phyloP scores from a whole-genome alignment of 768 basidiomycete genomes.

The Mycena crocata region DNA sequence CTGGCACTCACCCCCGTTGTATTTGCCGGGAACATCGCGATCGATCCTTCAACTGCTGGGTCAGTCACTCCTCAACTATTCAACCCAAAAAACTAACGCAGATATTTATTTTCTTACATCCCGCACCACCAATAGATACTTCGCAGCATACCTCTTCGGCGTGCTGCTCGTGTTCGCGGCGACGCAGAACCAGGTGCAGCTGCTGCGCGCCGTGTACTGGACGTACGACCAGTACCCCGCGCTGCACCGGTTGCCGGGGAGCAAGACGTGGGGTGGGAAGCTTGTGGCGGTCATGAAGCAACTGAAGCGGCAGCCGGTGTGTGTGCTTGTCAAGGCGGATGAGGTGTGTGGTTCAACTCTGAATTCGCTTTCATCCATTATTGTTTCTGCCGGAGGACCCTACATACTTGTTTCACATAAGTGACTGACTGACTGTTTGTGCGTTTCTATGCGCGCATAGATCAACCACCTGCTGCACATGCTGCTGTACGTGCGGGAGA shows the following conservation, averaged over 20 bases:
- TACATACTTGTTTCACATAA: too few species aligned
- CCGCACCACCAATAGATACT: constrained; percentile 56
- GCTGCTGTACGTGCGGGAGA: constrained; percentile 72
- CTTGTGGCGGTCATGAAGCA: constrained; percentile 58
- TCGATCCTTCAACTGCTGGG: constrained; percentile 68
- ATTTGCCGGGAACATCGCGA: constrained; percentile 69
- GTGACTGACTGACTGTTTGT: too few species aligned
- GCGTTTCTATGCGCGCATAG: constrained; percentile 51
- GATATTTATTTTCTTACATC: not conserved
- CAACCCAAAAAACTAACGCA: too few species aligned
- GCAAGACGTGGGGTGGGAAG: constrained; percentile 54
- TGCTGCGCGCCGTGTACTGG: constrained; percentile 71
- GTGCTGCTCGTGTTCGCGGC: constrained; percentile 60
- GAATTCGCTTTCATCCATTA: too few species aligned
- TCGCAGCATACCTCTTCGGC: constrained; percentile 68
- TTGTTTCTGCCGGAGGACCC: too few species aligned
- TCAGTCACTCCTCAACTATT: constrained; percentile 42
- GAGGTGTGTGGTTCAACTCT: constrained; percentile 45
- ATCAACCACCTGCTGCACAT: constrained; percentile 74
- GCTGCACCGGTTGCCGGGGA: constrained; percentile 54
- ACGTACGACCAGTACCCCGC: constrained; percentile 68
- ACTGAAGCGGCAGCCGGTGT: constrained; percentile 65
- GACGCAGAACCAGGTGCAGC: constrained; percentile 64
- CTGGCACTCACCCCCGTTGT: constrained; percentile 55
- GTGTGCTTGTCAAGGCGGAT: constrained; percentile 71